Evolutionary conservation across 2,329 filamentous ascomycete species (phyloP), one percentile per base, ranked within the genome.

Genomic region (Ceratocystis lukuohia): DNA sequence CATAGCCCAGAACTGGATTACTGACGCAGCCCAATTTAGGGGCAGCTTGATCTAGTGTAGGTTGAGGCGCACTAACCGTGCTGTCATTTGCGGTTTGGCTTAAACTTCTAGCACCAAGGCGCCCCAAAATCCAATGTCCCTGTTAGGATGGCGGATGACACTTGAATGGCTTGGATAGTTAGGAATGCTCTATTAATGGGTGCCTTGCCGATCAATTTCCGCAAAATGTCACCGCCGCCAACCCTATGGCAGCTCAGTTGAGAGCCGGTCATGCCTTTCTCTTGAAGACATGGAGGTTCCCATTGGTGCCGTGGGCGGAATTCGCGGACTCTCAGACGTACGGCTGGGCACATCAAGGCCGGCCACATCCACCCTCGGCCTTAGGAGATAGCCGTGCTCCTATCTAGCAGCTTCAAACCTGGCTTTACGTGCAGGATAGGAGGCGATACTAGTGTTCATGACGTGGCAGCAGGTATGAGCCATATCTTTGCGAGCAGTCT

Each of bases 181-280:
- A 79, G 79, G 68, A 79, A 83, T 33, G 81, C 88, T 64, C 64
- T 2, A 81, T 82, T 2, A 83, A 85, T 69, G 82, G 84, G 0
- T 88, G 87, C 69, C 75, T 88, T 0, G 74, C 84, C n/a, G 84
- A 85, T 65, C 83, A 86, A 66, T 88, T 88, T 73, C 77, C 82
- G 0, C 81, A 78, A 22, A 76, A 78, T 12, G 77, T 76, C 1
- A 76, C 77, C 65, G 84, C 84, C 70, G 74, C 76, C 57, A 75
- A 82, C 28, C 75, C 48, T 84, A 83, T 71, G 82, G 82, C 6
- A 82, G 82, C 0, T 77, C 74, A 28, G 75, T 83, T 33, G 78
- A 82, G 70, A 84, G 84, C 69, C 76, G 82, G 3, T 77, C 78
- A 12, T 76, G 81, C 1, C 75, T 84, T 61, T 73, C 80, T 25